Evolutionary conservation across 2,329 filamentous ascomycete species (phyloP).

Genomic region (Aureobasidium sp.): DNA sequence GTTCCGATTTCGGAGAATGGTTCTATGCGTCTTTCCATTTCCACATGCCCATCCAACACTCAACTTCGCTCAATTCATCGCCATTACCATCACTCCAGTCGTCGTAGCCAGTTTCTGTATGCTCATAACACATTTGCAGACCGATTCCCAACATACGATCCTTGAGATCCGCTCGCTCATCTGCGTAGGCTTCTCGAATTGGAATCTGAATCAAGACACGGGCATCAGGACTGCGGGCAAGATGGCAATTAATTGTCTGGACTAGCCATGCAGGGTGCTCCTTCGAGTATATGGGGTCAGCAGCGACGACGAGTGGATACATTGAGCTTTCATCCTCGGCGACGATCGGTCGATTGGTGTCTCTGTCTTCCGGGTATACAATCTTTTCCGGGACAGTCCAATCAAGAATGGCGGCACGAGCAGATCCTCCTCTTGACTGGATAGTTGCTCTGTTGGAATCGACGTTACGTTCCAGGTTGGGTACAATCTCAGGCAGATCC

Average conservation of each 20-base stretch:
- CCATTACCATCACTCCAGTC: conserved; percentile 60
- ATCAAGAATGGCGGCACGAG: conserved; percentile 61
- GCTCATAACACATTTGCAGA: conserved; percentile 51
- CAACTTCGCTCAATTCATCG: conserved; percentile 41
- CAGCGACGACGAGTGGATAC: conserved; percentile 63
- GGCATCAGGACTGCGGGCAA: conserved; percentile 51
- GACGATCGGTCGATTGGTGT: background rate
- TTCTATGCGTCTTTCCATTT: conserved; percentile 26
- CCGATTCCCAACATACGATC: conserved; percentile 51
- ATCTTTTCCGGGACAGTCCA: conserved; percentile 56
- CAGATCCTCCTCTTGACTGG: conserved; percentile 46
- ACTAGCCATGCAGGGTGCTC: conserved; percentile 71
- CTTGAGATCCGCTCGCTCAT: conserved; percentile 58
- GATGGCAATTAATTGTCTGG: conserved; percentile 60
- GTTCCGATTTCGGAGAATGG: background rate
- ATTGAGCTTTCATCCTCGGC: conserved; percentile 17
- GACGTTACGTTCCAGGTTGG: conserved; percentile 72
- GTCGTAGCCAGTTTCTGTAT: conserved; percentile 59
- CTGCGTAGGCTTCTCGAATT: conserved; percentile 61
- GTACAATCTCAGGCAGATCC: conserved; percentile 75
- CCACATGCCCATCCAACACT: conserved; percentile 65
- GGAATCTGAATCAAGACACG: conserved; percentile 76
- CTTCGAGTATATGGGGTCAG: conserved; percentile 82
- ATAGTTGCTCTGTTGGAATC: conserved; percentile 55
- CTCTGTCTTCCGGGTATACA: background rate